Base-by-base conservation (phyloP, 495 filamentous ascomycete genomes). In the Aspergillus coremiiformis region DNA sequence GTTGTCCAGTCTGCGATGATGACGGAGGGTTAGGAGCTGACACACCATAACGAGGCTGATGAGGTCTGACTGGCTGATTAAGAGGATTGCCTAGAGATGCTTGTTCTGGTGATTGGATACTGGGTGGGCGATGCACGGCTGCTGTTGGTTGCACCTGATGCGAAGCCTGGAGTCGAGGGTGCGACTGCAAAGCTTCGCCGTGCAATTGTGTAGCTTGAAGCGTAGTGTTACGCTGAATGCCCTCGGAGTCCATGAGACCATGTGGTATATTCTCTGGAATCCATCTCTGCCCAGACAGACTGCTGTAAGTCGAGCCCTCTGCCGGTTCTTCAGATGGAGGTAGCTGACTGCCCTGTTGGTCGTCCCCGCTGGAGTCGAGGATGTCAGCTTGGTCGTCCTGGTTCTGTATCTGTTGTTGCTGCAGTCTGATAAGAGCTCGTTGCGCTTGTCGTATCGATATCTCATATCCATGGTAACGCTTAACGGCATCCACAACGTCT, bases 381-480 rank as follows among this genome's bases (percentile, higher is more conserved):
- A 52, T 54, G 30, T 56, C 51, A 19, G 53, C 53, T 20, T 48
- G 55, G 21, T 69, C 66, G 39, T 53, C 58, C 42, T 66, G 55
- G 37, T 54, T 57, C 17, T 57, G 55, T 8, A 55, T 44, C 20
- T 62, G 61, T 41, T 61, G 62, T 21, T 70, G 66, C 41, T 75
- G 70, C 19, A 75, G 37, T 47, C 65, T 66, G 12, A 68, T 72
- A 27, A 75, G 64, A 35, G 72, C 70, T 23, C 70, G 66, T 51
- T 75, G 72, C 15, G 72, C 72, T 51, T 75, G 72, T 61, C 69
- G 62, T 61, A 70, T 70, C 2, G 70, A 71, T 21, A 75, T 75
- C 22, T 75, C 69, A 54, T 75, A 72, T 44, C 69, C 72, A 54
- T 75, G 70, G 53, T 71, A 73, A 17, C 72, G 69, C 56, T 73